These are phyloP conservation scores for Nicotiana knightiana DNA, from an alignment of 257 asterid species.

Conservation along the genomic window DNA sequence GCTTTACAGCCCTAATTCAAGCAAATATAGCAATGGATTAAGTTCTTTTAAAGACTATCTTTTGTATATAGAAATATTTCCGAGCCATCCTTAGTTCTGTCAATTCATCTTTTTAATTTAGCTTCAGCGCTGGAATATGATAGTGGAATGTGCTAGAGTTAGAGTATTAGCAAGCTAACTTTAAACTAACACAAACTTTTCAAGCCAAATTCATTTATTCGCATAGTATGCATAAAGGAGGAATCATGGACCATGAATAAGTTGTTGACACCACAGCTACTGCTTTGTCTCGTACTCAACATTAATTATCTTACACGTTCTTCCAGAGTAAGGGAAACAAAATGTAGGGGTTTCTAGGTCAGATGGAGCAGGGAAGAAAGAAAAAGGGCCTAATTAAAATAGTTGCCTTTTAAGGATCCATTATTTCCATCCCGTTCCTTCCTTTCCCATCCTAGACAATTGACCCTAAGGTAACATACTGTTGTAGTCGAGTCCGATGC, in stretches of 20 bases:
- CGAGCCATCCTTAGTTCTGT: not conserved
- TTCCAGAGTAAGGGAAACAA: not conserved
- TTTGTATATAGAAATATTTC: not conserved
- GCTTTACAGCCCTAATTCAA: not conserved
- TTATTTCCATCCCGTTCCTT: not conserved
- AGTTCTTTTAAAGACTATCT: not conserved
- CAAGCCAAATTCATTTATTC: not conserved
- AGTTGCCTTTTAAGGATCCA: not conserved
- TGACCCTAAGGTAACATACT: not conserved
- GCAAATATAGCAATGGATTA: not conserved
- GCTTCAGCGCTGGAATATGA: not conserved
- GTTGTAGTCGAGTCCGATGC: not conserved
- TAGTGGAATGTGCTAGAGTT: not conserved
- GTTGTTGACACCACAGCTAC: not conserved
- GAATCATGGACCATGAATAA: not conserved
- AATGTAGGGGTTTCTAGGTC: not conserved
- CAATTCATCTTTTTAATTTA: not conserved
- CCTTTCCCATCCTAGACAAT: not conserved
- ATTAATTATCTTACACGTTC: not conserved
- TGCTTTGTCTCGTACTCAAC: not conserved
- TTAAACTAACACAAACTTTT: not conserved
- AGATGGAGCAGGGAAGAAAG: not conserved
- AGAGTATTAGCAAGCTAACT: constrained; percentile 1
- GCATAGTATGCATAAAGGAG: not conserved
- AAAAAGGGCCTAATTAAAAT: not conserved